Conservation (phyloP, 441 rosid genomes). For the California macrophylla region DNA sequence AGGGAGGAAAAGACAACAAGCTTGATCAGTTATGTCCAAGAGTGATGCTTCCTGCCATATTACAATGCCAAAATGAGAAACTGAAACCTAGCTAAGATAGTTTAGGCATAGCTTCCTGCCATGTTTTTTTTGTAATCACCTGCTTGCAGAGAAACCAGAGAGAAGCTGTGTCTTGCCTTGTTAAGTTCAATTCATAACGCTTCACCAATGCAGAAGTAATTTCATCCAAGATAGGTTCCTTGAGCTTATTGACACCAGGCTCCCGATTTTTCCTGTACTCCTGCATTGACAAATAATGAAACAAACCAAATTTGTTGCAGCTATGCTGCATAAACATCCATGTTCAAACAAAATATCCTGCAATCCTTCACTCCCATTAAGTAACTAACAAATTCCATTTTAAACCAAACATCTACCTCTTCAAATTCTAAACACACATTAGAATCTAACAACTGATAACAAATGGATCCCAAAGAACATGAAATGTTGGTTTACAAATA, state of each 20-base stretch:
- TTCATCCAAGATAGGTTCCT: constrained; percentile 72
- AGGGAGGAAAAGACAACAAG: constrained; percentile 73
- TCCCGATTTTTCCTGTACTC: constrained; percentile 40
- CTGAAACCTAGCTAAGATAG: constrained; percentile 1
- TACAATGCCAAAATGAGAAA: neutral
- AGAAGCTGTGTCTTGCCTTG: constrained; percentile 62
- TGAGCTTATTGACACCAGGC: constrained; percentile 66
- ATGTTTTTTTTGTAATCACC: constrained; percentile 32
- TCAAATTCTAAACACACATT: neutral
- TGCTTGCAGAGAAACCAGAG: constrained; percentile 96
- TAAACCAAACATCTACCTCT: neutral
- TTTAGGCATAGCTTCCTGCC: no score
- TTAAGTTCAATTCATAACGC: constrained; percentile 50
- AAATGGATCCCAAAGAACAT: neutral
- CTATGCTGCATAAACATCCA: neutral
- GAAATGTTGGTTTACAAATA: neutral
- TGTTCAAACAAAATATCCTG: neutral
- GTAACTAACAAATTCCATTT: neutral
- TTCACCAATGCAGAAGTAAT: constrained; percentile 46
- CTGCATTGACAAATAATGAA: constrained; percentile 28
- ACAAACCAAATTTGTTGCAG: neutral
- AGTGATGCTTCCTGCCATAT: constrained; percentile 77
- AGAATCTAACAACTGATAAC: neutral
- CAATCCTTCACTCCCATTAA: neutral
- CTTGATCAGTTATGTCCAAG: constrained; percentile 70